phyloP scores from a whole-genome alignment of 345 rosid species.

The Reutealis trisperma region DNA sequence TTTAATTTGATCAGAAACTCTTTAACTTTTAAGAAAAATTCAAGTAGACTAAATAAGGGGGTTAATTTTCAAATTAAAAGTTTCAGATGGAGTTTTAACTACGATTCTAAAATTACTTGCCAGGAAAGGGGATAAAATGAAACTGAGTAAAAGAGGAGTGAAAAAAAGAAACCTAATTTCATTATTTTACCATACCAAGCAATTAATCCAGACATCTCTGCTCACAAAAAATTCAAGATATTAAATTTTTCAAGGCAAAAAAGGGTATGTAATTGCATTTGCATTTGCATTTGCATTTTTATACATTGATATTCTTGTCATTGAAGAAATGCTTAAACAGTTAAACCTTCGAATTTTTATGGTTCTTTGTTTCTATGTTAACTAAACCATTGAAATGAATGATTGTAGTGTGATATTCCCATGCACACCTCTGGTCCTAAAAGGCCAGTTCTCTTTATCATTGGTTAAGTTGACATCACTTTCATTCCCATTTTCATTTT shows the following conservation, averaged over 20 bases:
- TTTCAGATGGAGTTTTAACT: not conserved
- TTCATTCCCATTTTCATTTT: too few species aligned
- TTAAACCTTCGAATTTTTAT: not conserved
- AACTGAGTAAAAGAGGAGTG: not conserved
- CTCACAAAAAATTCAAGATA: not conserved
- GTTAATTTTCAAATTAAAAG: not conserved
- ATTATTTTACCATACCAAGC: not conserved
- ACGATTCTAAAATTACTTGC: not conserved
- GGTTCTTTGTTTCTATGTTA: not conserved
- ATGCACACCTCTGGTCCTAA: not conserved
- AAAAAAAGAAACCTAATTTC: not conserved
- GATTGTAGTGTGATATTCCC: not conserved
- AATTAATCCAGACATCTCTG: not conserved
- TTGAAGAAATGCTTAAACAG: not conserved
- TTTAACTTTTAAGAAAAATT: too few species aligned
- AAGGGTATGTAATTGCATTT: not conserved
- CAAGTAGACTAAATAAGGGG: too few species aligned
- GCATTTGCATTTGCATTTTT: not conserved
- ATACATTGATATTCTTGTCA: not conserved
- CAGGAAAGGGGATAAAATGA: too few species aligned
- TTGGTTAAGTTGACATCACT: too few species aligned
- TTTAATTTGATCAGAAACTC: conserved; percentile 17
- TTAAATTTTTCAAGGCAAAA: not conserved
- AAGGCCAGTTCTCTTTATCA: too few species aligned
- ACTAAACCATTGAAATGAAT: not conserved